These are phyloP conservation scores for Fistulifera solaris DNA, from an alignment of 108 stramenopile genomes.

Conservation along the genomic window DNA sequence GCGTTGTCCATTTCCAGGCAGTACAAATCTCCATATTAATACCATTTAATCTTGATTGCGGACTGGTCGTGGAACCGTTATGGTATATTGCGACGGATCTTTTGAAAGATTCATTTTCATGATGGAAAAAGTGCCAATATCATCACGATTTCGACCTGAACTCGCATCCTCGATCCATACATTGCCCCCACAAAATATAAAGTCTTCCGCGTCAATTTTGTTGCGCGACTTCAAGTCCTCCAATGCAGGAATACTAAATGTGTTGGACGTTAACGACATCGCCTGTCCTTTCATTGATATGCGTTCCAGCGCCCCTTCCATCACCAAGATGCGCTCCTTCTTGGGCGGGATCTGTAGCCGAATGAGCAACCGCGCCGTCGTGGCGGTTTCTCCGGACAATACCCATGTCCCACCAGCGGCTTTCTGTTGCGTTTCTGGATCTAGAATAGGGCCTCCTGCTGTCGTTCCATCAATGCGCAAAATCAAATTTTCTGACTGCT, in stretches of 20 bases:
- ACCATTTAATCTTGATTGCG: conserved; percentile 16
- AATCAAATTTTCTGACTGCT: conserved; percentile 51
- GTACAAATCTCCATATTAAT: neutral
- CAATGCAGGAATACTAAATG: conserved; percentile 35
- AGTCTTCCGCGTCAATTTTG: conserved; percentile 11
- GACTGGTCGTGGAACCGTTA: conserved; percentile 33
- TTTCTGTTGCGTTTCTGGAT: conserved; percentile 55
- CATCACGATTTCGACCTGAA: conserved; percentile 41
- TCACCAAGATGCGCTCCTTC: conserved; percentile 58
- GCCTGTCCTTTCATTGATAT: conserved; percentile 7
- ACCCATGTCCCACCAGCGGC: conserved; percentile 78
- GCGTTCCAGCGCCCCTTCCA: conserved; percentile 41
- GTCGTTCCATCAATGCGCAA: conserved; percentile 69
- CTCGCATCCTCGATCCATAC: conserved; percentile 56
- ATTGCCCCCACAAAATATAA: conserved; percentile 3
- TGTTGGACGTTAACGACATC: conserved; percentile 10
- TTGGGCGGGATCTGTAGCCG: conserved; percentile 72
- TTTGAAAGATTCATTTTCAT: conserved; percentile 40
- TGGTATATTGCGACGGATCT: conserved; percentile 23
- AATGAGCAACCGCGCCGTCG: conserved; percentile 38
- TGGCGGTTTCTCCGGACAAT: conserved; percentile 29
- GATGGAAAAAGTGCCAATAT: conserved; percentile 57
- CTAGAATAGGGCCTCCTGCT: conserved; percentile 66
- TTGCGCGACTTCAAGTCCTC: conserved; percentile 13
- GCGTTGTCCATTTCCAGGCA: too few species aligned